Evolutionary conservation across 2,329 filamentous ascomycete species (phyloP).

Genomic region (Drechslerella coelobrocha): DNA sequence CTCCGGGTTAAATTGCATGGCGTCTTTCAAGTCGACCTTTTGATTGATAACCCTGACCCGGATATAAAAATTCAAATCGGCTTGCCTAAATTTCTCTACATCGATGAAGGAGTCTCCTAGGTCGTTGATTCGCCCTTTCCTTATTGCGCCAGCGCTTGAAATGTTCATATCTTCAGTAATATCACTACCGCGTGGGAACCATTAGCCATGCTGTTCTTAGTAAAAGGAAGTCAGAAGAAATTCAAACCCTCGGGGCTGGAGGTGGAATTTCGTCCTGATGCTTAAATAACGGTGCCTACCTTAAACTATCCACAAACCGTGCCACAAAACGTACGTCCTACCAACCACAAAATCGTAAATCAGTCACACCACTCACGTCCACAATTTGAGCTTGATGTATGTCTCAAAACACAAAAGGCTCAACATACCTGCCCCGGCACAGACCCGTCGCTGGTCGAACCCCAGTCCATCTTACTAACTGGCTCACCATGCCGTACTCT

Average conservation of each 20-base stretch:
- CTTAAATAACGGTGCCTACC: not conserved
- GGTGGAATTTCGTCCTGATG: not conserved
- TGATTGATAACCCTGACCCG: conserved; percentile 56
- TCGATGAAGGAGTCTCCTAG: conserved; percentile 48
- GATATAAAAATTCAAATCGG: conserved; percentile 55
- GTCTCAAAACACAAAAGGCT: not conserved
- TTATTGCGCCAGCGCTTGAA: conserved; percentile 58
- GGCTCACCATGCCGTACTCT: conserved; percentile 43
- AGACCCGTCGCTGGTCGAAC: conserved; percentile 32
- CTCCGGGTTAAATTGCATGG: conserved; percentile 49
- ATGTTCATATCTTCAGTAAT: conserved; percentile 59
- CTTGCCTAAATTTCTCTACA: conserved; percentile 54
- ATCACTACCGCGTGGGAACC: conserved; percentile 53
- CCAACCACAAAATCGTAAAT: not conserved
- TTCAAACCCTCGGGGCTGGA: too few species aligned
- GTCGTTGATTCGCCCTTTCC: conserved; percentile 57
- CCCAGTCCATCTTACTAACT: conserved; percentile 27
- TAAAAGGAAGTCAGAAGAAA: too few species aligned
- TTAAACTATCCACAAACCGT: conserved; percentile 33
- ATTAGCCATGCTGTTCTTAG: not conserved
- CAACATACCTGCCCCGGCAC: conserved; percentile 28
- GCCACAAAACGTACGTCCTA: conserved; percentile 34
- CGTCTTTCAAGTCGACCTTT: conserved; percentile 53
- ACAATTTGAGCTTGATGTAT: not conserved
- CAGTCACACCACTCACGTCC: not conserved